Evolutionary conservation across 345 rosid species (phyloP).

Genomic region (Eucalyptus globulus): DNA sequence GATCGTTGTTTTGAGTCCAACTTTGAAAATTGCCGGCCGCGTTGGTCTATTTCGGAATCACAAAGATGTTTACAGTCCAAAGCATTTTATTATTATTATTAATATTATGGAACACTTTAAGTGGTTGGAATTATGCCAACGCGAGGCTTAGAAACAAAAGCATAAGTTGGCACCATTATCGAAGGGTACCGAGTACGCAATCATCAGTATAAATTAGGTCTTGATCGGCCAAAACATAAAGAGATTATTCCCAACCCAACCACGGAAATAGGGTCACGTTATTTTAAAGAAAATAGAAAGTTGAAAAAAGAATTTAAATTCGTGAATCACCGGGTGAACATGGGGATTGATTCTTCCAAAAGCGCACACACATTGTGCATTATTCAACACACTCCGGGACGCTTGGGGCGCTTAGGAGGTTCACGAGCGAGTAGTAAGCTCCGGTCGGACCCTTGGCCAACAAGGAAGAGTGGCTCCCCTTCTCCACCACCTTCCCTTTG

Average conservation of each 20-base stretch:
- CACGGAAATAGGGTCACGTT: not conserved
- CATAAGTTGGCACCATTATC: too few species aligned
- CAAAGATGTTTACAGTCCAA: too few species aligned
- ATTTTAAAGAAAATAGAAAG: conserved; percentile 17
- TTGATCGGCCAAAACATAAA: not conserved
- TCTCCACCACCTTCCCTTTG: conserved; percentile 48
- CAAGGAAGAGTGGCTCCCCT: conserved; percentile 52
- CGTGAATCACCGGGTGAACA: not conserved
- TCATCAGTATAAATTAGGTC: not conserved
- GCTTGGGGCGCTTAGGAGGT: conserved; percentile 9
- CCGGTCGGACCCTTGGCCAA: conserved; percentile 27
- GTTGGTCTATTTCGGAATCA: not conserved
- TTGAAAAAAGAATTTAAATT: not conserved
- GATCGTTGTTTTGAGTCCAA: not conserved
- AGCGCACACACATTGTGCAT: not conserved
- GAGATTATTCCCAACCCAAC: not conserved
- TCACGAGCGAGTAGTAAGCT: conserved; percentile 51
- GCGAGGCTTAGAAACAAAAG: too few species aligned
- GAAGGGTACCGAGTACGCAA: not conserved
- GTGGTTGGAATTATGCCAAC: too few species aligned
- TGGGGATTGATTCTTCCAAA: not conserved
- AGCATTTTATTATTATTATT: too few species aligned
- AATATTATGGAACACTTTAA: too few species aligned
- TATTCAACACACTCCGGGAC: not conserved
- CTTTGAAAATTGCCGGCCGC: not conserved